phyloP scores from a whole-genome alignment of 1,284 basidiomycete genomes.

The Trametes sp. region DNA sequence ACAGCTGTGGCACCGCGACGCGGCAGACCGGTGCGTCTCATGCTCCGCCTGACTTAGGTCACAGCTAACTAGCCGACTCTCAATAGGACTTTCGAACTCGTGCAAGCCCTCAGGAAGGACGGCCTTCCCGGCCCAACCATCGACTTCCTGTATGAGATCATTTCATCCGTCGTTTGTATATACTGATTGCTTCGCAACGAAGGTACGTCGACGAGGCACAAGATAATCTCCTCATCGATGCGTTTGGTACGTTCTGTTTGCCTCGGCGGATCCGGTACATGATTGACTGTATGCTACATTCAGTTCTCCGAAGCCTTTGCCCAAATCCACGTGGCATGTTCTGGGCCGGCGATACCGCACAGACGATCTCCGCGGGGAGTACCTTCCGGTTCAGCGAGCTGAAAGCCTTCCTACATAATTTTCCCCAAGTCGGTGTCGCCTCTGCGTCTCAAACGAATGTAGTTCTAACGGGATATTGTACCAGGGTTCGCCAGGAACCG shows the following conservation, averaged over 20 bases:
- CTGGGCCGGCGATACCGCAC: constrained; percentile 84
- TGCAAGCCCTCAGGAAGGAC: constrained; percentile 46
- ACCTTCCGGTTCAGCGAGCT: constrained; percentile 77
- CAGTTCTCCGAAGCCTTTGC: constrained; percentile 66
- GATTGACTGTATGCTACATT: constrained; percentile 42
- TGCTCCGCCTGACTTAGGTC: constrained; percentile 1
- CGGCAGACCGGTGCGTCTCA: constrained; percentile 63
- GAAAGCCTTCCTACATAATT: constrained; percentile 67
- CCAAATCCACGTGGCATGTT: constrained; percentile 72
- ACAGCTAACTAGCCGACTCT: neutral
- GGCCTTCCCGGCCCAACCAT: constrained; percentile 52
- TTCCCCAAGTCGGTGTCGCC: constrained; percentile 62
- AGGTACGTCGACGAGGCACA: constrained; percentile 81
- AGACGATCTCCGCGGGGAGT: constrained; percentile 76
- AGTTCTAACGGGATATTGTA: no score
- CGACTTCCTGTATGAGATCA: constrained; percentile 59
- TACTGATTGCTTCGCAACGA: neutral
- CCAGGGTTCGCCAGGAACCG: no score
- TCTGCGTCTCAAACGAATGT: neutral
- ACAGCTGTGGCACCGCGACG: constrained; percentile 57
- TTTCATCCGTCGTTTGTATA: neutral
- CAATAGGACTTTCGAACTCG: constrained; percentile 57
- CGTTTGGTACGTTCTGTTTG: constrained; percentile 50
- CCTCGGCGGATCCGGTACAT: neutral
- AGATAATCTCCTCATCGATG: constrained; percentile 75